Conservation (phyloP, 257 asterid genomes). For the Capsicum chinense region DNA sequence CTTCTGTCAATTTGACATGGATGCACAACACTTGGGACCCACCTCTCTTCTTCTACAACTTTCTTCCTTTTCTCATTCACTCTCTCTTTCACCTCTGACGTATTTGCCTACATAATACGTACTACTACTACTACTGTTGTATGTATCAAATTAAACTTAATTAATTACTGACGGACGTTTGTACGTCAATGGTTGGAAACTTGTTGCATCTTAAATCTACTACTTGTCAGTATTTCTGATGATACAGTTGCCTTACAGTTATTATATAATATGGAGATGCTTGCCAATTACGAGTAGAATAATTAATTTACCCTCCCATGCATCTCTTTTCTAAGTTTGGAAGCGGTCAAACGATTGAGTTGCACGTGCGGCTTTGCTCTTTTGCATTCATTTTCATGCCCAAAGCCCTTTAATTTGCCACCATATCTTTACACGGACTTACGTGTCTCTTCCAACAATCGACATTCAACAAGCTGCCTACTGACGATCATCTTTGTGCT, state of each 20-base stretch:
- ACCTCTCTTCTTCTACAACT: neutral
- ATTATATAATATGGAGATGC: too few relatives aligned
- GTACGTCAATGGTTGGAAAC: neutral
- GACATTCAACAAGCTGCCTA: neutral
- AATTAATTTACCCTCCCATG: neutral
- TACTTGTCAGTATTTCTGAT: neutral
- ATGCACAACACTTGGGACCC: neutral
- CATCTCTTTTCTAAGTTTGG: neutral
- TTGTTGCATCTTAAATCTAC: neutral
- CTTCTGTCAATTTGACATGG: constrained; percentile 25
- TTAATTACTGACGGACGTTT: neutral
- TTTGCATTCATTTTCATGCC: too few relatives aligned
- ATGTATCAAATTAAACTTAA: neutral
- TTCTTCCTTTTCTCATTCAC: neutral
- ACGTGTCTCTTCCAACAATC: neutral
- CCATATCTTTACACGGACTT: too few relatives aligned
- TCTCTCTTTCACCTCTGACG: neutral
- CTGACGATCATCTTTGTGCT: too few relatives aligned
- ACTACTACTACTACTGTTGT: neutral
- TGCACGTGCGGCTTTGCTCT: neutral
- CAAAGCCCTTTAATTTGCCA: neutral
- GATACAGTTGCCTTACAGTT: neutral
- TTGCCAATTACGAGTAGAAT: too few relatives aligned
- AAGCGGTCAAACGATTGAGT: neutral
- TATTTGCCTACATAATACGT: neutral